These are phyloP conservation scores for Lentinula sp. DNA, from an alignment of 768 basidiomycete genomes.

Conservation along the genomic window DNA sequence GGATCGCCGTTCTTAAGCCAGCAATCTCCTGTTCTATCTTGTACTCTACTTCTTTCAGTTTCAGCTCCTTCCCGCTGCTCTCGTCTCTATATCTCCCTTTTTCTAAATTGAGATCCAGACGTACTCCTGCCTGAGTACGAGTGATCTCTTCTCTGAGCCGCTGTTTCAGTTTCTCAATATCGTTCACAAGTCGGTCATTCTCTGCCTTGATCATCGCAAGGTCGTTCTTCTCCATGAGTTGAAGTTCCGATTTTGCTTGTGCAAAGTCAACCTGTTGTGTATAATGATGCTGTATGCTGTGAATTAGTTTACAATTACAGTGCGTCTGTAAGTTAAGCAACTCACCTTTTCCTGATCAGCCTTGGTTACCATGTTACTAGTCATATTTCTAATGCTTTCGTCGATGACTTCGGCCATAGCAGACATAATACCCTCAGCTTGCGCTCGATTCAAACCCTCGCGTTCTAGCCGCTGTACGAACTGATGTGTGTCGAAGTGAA, in stretches of 20 bases:
- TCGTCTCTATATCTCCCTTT: conserved; percentile 96
- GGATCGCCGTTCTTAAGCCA: conserved; percentile 73
- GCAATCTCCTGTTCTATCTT: conserved; percentile 96
- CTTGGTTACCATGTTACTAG: conserved; percentile 92
- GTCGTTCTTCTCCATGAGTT: conserved; percentile 96
- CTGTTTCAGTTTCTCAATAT: conserved; percentile 94
- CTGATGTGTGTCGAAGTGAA: conserved; percentile 94
- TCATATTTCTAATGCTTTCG: conserved; percentile 95
- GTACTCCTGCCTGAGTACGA: conserved; percentile 87
- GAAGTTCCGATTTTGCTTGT: conserved; percentile 92
- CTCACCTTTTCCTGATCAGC: conserved; percentile 93
- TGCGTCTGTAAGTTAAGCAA: background rate
- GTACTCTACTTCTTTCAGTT: conserved; percentile 97
- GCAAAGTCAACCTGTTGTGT: conserved; percentile 97
- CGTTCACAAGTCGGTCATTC: conserved; percentile 87
- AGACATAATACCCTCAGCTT: conserved; percentile 96
- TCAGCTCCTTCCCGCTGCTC: conserved; percentile 83
- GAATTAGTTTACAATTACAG: background rate
- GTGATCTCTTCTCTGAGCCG: conserved; percentile 88
- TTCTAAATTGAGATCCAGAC: conserved; percentile 93
- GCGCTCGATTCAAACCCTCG: conserved; percentile 83
- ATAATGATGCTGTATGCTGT: conserved; percentile 65
- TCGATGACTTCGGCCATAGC: conserved; percentile 97
- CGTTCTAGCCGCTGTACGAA: conserved; percentile 88
- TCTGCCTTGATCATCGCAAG: conserved; percentile 92